Evolutionary conservation across 495 filamentous ascomycete genomes (phyloP).

Genomic region (Podospora didyma): DNA sequence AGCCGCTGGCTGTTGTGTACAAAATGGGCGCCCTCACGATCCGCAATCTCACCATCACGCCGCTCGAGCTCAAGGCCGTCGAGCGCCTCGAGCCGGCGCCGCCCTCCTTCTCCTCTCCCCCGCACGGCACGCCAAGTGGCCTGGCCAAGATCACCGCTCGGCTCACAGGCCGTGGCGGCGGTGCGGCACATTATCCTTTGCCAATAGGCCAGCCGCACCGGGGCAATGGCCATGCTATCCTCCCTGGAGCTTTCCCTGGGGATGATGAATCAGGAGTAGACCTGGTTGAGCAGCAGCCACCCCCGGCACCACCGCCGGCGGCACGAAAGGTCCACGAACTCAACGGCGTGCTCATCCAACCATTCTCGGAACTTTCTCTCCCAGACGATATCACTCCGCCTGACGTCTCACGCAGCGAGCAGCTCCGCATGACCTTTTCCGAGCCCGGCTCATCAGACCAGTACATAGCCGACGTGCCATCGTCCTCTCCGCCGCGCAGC

Average conservation of each 20-base stretch:
- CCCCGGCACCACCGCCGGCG: neutral
- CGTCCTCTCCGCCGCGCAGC: slow-evolving; percentile 27
- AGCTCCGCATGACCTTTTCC: slow-evolving; percentile 42
- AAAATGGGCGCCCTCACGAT: slow-evolving; percentile 58
- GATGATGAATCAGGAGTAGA: slow-evolving; percentile 6
- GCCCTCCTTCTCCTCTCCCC: slow-evolving; percentile 10
- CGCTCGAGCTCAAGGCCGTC: slow-evolving; percentile 67
- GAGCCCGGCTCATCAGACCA: slow-evolving; percentile 23
- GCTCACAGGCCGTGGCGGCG: slow-evolving; percentile 44
- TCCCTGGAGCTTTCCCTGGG: no score
- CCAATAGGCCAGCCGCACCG: no score
- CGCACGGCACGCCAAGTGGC: slow-evolving; percentile 23
- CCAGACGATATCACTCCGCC: slow-evolving; percentile 32
- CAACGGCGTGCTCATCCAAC: slow-evolving; percentile 25
- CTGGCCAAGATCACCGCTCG: slow-evolving; percentile 48
- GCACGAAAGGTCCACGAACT: slow-evolving; percentile 22
- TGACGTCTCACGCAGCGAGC: slow-evolving; percentile 29
- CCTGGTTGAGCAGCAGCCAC: neutral
- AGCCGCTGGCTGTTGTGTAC: neutral
- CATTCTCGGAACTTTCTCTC: slow-evolving; percentile 30
- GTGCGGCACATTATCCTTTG: neutral
- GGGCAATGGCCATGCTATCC: no score
- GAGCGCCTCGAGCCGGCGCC: slow-evolving; percentile 62
- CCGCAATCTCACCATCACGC: slow-evolving; percentile 78
- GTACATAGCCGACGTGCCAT: slow-evolving; percentile 40